phyloP scores from a whole-genome alignment of 345 rosid species.

The Hevea brasiliensis region DNA sequence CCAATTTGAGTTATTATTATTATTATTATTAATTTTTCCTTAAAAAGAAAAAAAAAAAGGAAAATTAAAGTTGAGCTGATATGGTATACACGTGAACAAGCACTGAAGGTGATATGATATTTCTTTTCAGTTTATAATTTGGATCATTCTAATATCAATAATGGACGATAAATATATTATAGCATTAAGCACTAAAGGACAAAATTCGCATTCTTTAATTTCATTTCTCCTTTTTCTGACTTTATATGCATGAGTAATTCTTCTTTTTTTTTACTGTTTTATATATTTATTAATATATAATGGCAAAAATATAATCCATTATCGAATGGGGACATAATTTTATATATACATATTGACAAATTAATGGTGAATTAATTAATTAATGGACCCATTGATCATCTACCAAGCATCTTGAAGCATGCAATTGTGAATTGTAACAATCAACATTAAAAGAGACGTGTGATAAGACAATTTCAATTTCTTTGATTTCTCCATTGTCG shows the following conservation, averaged over 20 bases:
- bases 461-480: slow-evolving; percentile 15
- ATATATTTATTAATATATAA: background rate
- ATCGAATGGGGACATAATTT: no score
- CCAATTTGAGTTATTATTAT: no score
- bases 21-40: no score
- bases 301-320: no score
- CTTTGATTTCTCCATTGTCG: no score
- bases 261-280: no score
- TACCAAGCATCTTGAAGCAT: background rate
- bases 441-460: slow-evolving; percentile 25
- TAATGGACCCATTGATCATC: background rate
- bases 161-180: slow-evolving; percentile 5
- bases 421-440: slow-evolving; percentile 29
- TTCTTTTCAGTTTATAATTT: slow-evolving; percentile 15
- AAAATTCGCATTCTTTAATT: background rate
- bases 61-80: background rate
- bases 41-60: no score
- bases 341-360: no score
- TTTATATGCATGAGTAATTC: background rate
- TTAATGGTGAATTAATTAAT: background rate
- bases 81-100: slow-evolving; percentile 13
- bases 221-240: background rate
- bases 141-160: background rate
- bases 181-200: slow-evolving; percentile 21
- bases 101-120: background rate